These are phyloP conservation scores for Ajuga chamaepitys DNA, from an alignment of 257 asterid genomes.

Conservation along the genomic window DNA sequence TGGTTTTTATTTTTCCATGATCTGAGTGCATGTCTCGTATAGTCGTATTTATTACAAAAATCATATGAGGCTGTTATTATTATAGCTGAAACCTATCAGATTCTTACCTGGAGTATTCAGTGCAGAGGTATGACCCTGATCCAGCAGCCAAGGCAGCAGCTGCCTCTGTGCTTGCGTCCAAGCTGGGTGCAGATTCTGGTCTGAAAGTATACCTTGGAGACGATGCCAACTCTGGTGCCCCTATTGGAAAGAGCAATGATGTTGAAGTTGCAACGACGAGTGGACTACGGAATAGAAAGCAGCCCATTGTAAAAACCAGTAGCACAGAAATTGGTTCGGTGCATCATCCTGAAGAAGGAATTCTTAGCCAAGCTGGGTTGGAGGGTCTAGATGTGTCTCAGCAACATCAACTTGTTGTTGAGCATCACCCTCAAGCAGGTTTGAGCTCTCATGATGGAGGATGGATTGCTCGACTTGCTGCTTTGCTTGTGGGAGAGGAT, in stretches of 20 bases:
- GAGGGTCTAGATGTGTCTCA: slow-evolving; percentile 32
- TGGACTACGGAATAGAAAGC: slow-evolving; percentile 60
- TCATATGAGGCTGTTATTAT: not conserved
- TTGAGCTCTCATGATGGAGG: slow-evolving; percentile 42
- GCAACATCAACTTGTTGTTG: slow-evolving; percentile 53
- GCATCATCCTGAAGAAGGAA: slow-evolving; percentile 36
- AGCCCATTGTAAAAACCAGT: slow-evolving; percentile 20
- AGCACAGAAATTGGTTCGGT: slow-evolving; percentile 21
- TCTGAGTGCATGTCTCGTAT: not conserved
- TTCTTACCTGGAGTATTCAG: slow-evolving; percentile 31
- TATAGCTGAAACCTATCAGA: not conserved
- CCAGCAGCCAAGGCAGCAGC: slow-evolving; percentile 91
- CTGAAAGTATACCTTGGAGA: slow-evolving; percentile 52
- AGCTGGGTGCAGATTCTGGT: slow-evolving; percentile 76
- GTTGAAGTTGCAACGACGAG: slow-evolving; percentile 36
- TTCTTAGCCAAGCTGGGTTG: slow-evolving; percentile 20
- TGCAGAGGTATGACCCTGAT: slow-evolving; percentile 79
- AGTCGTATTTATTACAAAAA: not conserved
- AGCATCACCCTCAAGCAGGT: slow-evolving; percentile 52
- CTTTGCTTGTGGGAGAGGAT: slow-evolving; percentile 86
- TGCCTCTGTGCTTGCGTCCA: slow-evolving; percentile 69
- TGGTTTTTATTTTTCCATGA: not conserved
- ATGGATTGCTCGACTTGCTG: slow-evolving; percentile 74
- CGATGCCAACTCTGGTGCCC: slow-evolving; percentile 29
- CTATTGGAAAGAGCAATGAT: slow-evolving; percentile 55